Evolutionary conservation across 2,329 filamentous ascomycete genomes (phyloP).

Genomic region (Aspergillus novoparasiticus): DNA sequence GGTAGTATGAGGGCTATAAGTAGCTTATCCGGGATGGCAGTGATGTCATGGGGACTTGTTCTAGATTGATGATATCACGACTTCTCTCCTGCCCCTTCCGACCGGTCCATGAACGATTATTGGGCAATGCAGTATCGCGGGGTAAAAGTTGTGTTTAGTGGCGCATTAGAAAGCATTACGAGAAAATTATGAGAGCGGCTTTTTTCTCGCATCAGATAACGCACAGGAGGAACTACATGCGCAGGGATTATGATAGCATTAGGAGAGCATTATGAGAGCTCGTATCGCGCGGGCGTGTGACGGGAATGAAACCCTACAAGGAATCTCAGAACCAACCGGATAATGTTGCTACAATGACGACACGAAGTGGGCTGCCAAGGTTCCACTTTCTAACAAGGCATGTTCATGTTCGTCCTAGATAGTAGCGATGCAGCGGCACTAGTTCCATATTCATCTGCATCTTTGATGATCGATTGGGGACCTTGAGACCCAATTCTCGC

Average conservation of each 20-base stretch:
- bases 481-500: neutral
- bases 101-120: neutral
- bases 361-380: constrained; percentile 8
- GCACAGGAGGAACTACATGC: too few species aligned
- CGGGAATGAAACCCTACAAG: neutral
- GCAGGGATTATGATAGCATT: neutral
- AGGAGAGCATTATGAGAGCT: neutral
- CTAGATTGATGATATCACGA: neutral
- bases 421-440: neutral
- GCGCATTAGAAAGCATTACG: neutral
- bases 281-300: neutral
- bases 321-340: neutral
- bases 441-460: neutral
- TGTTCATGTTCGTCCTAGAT: neutral
- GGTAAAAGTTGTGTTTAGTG: neutral
- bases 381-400: neutral
- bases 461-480: constrained; percentile 6
- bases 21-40: neutral
- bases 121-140: neutral
- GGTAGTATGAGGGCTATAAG: neutral
- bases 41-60: neutral
- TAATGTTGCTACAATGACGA: constrained; percentile 16
- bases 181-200: neutral
- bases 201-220: too few species aligned
- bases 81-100: neutral